Evolutionary conservation across 257 asterid species (phyloP).

Genomic region (Cordia subcordata): DNA sequence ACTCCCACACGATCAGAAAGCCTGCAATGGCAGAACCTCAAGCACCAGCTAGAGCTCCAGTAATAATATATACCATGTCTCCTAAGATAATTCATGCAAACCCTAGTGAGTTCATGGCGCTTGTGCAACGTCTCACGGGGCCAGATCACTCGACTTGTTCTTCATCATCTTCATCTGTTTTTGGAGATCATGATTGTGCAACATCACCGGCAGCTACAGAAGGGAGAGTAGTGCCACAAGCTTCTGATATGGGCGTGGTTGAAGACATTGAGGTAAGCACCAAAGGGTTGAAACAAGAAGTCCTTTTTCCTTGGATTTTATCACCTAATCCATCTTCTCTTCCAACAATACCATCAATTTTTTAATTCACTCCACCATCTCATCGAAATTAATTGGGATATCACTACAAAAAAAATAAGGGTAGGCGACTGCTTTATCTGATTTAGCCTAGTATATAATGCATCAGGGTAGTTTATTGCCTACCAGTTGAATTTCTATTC

Average conservation of each 20-base stretch:
- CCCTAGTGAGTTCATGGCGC: constrained; percentile 93
- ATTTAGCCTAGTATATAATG: constrained; percentile 66
- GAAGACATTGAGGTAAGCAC: constrained; percentile 32
- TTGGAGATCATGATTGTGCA: constrained; percentile 39
- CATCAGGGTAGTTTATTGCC: constrained; percentile 39
- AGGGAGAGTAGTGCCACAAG: too few species aligned
- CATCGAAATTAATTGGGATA: constrained; percentile 41
- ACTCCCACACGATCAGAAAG: constrained; percentile 77
- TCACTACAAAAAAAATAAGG: too few species aligned
- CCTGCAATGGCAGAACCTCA: constrained; percentile 55
- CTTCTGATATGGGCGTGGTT: too few species aligned
- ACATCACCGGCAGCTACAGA: constrained; percentile 64
- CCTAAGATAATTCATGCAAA: constrained; percentile 90
- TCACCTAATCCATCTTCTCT: constrained; percentile 87
- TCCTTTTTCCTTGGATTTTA: constrained; percentile 59
- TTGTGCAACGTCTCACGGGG: constrained; percentile 89
- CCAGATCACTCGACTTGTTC: constrained; percentile 28
- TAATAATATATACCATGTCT: constrained; percentile 87
- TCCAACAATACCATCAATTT: constrained; percentile 66
- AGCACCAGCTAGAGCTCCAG: constrained; percentile 41
- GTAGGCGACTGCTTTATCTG: too few species aligned
- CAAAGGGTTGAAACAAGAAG: constrained; percentile 31
- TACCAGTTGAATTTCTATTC: constrained; percentile 53
- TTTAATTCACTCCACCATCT: constrained; percentile 60
- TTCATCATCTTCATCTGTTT: constrained; percentile 19